Evolutionary conservation across 345 rosid species (phyloP).

Genomic region (Pseudoturritis turrita): DNA sequence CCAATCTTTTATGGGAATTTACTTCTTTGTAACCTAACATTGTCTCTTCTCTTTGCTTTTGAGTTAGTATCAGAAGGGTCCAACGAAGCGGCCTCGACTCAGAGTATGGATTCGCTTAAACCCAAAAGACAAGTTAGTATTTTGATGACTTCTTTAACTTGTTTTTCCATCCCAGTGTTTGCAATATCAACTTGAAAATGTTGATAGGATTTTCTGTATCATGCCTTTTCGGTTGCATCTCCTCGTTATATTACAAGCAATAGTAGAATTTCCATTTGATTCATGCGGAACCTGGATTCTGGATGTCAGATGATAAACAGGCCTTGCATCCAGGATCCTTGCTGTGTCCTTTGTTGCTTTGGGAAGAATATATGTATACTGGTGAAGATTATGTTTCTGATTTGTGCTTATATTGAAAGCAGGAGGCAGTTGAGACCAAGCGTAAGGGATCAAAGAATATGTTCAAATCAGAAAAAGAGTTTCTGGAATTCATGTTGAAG

Average conservation of each 20-base stretch:
- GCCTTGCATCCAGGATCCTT: not conserved
- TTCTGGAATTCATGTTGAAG: constrained; percentile 75
- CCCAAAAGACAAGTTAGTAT: constrained; percentile 59
- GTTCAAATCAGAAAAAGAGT: constrained; percentile 73
- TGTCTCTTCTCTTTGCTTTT: not conserved
- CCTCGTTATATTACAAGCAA: not conserved
- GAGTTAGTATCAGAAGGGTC: constrained; percentile 32
- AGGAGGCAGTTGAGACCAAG: constrained; percentile 68
- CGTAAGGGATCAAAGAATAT: constrained; percentile 62
- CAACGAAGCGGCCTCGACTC: constrained; percentile 42
- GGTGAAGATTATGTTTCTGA: not conserved
- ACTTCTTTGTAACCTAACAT: constrained; percentile 38
- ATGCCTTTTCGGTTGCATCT: not conserved
- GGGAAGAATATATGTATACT: not conserved
- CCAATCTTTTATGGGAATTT: not conserved
- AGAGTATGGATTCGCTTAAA: constrained; percentile 42
- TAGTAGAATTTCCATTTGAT: not conserved
- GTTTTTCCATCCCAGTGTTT: not conserved
- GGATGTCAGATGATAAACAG: not conserved
- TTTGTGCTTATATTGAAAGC: constrained; percentile 19
- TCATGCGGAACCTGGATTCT: not conserved
- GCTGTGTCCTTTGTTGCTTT: not conserved
- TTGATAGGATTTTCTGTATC: not conserved
- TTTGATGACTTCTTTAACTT: not conserved
- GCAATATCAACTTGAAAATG: not conserved